phyloP scores from a whole-genome alignment of 169 alveolate genomes.

The Eimeria praecox region DNA sequence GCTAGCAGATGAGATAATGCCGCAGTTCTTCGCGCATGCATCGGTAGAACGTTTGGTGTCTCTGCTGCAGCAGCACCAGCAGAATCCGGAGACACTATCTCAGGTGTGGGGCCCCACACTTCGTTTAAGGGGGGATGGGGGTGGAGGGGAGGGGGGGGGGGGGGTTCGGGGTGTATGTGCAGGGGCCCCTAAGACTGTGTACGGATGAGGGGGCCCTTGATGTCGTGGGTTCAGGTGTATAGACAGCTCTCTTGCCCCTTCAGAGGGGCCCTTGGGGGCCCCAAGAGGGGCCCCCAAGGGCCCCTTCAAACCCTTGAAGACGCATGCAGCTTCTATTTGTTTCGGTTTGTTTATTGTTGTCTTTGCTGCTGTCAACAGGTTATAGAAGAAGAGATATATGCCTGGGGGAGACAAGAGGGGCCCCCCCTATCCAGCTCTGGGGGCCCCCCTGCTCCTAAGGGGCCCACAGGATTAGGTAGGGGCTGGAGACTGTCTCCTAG shows the following conservation, averaged over 20 bases:
- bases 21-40: slow-evolving; percentile 22
- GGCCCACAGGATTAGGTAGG: background rate
- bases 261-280: background rate
- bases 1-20: slow-evolving; percentile 19
- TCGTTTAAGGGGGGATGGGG: background rate
- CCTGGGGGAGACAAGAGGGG: slow-evolving; percentile 13
- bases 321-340: no score
- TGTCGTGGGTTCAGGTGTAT: background rate
- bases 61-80: slow-evolving; percentile 38
- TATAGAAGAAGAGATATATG: background rate
- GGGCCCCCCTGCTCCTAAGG: background rate
- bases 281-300: slow-evolving; percentile 10
- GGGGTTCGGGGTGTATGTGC: background rate
- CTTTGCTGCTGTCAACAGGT: background rate
- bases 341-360: background rate
- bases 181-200: background rate
- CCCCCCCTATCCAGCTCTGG: slow-evolving; percentile 26
- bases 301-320: no score
- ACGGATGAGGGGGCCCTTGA: background rate
- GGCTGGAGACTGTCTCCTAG: background rate
- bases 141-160: background rate
- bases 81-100: background rate
- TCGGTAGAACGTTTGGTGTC: background rate
- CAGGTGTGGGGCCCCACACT: background rate
- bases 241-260: background rate